Base-by-base conservation (phyloP, 1,139 yeast species). In the Yamadazyma atlantica region DNA sequence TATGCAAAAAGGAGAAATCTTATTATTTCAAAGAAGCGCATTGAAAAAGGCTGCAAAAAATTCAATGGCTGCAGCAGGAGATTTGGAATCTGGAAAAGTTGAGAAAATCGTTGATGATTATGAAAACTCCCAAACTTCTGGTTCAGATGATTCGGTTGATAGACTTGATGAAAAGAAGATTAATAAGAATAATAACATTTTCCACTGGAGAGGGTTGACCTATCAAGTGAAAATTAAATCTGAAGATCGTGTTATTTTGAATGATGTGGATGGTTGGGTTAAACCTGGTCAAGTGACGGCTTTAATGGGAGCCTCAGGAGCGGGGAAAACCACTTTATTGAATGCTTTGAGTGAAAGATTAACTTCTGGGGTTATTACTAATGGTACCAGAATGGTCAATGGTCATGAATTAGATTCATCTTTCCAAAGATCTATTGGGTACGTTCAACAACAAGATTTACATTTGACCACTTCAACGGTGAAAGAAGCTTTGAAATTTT, bases 221-320 rank as follows among this genome's bases (percentile, higher is more conserved):
- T 85, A 85, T 55, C 85, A 82, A 49, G 82, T 85, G 40, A 73
- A 80, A 53, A 80, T 83, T 52, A 83, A 85, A 55, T 54, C 60
- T 26, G 86, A 78, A 51, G 70, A 76, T 17, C 71, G 88, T 51
- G 73, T 81, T 33, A 76, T 85, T 51, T 69, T 85, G 55, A 71
- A 75, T 52, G 75, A 75, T 45, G 86, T 85, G 39, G 89, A 84
- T 58, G 95, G 95, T 37, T 85, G 88, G 86, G 94, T 85, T 33
- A 81, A 82, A 54, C 90, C 90, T 13, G 67, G 67, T 31, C 62
- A 61, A 45, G 52, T 62, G 29, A 62, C 66, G 31, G 67, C 67
- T 13, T 55, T 84, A 33, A 84, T 85, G 94, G 95, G 95, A 48
- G 85, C 90, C 12, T 83, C 94, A 17, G 94, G 94, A 63, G 94